Base-by-base conservation (phyloP, 2,329 filamentous ascomycete species). In the Metarhizium album region DNA sequence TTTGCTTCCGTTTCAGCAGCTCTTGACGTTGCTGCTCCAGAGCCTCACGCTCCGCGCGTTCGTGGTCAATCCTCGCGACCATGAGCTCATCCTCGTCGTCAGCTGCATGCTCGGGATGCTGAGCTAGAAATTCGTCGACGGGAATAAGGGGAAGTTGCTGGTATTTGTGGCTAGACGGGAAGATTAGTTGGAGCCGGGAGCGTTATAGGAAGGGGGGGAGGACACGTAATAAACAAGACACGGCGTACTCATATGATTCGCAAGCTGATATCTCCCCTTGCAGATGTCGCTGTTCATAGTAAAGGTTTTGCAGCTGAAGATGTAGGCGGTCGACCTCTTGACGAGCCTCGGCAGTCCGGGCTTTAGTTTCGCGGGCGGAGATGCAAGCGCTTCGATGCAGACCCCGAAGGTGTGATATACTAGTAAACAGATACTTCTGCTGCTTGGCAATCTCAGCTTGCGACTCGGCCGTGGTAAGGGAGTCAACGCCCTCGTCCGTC, bases 221-320 rank as follows among this genome's bases (percentile, higher is more conserved):
- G 18, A 42, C 5, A 40, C 9, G 16, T 33, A 14, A 47, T n/a
- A 24, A 14, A 47, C 31, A 24, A 14, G 27, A 22, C 13, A 27
- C 18, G 3, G 78, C 87, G 55, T 71, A 95, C 89, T 95, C 87
- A 60, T 94, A 96, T 48, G 84, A 86, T 64, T 95, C 87, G 66
- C 93, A 97, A 8, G 87, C 89, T 1, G 80, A 74, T 54, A 98
- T 97, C 69, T 98, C 93, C 46, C 87, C 87, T 56, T 87, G 82
- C 50, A 98, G 72, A 67, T 96, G 90, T 50, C 88, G 78, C 70
- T 97, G 90, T 68, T 98, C 91, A 64, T 98, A 98, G 67, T 93
- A 94, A 7, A 98, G 73, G 63, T 98, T 98, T 69, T 97, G 91
- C 50, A 98, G 76, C 63, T 95, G 87, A 37, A 98, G 76, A 64